Conservation (phyloP, 768 basidiomycete species). For the Russula abietina region DNA sequence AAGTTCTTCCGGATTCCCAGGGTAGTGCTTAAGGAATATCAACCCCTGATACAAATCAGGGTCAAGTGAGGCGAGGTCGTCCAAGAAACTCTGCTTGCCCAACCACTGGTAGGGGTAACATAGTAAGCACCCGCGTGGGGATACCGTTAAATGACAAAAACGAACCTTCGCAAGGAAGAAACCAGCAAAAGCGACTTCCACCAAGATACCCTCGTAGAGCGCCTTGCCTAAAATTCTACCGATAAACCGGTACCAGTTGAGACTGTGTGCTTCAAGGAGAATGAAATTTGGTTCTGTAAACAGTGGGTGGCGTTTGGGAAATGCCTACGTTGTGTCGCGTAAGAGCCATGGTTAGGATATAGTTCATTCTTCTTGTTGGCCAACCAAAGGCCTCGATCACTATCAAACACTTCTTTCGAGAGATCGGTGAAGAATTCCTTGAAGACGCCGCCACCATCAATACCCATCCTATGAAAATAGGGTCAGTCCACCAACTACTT, state of each 20-base stretch:
- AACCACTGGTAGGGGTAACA: conserved; percentile 58
- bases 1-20: conserved; percentile 80
- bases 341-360: conserved; percentile 90
- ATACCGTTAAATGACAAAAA: not conserved
- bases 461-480: conserved; percentile 58
- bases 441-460: conserved; percentile 96
- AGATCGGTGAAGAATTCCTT: conserved; percentile 96
- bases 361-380: conserved; percentile 87
- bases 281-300: conserved; percentile 1
- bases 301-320: not conserved
- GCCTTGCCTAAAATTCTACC: conserved; percentile 94
- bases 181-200: conserved; percentile 90
- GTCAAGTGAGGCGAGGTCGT: conserved; percentile 88
- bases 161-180: conserved; percentile 88
- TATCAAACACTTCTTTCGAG: conserved; percentile 91
- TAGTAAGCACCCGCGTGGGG: not conserved
- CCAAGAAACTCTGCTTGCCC: conserved; percentile 84
- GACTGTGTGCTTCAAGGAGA: conserved; percentile 55
- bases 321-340: conserved; percentile 79
- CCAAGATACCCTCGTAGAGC: conserved; percentile 90
- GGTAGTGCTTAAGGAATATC: conserved; percentile 88
- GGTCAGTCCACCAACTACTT: not conserved
- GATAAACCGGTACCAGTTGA: conserved; percentile 91
- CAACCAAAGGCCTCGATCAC: conserved; percentile 90
- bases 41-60: conserved; percentile 89